Conservation (phyloP, 345 rosid genomes). For the Lepidium didymum region DNA sequence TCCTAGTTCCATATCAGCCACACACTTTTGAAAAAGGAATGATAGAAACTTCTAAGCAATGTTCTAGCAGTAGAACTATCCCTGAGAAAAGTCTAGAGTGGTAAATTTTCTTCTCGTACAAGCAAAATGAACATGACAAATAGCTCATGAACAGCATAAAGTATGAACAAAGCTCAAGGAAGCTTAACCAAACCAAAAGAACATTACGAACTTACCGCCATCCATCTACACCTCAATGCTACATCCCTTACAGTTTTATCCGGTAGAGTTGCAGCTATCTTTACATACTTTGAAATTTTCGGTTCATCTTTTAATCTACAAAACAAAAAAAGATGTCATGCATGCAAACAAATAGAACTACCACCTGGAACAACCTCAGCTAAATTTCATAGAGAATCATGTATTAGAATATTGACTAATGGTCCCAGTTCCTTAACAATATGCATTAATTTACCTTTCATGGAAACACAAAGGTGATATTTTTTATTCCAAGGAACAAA, state of each 20-base stretch:
- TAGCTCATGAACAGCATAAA: background rate
- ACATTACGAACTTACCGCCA: conserved; percentile 23
- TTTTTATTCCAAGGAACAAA: conserved; percentile 16
- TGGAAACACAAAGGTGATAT: conserved; percentile 13
- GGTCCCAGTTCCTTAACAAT: background rate
- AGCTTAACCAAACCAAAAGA: background rate
- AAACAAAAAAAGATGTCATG: background rate
- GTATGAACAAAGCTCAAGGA: background rate
- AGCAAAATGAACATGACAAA: background rate
- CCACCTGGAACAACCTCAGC: background rate
- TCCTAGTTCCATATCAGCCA: conserved; percentile 19
- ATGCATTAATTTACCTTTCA: background rate
- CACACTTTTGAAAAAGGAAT: conserved; percentile 1
- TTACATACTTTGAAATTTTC: conserved; percentile 70
- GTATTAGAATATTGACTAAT: background rate
- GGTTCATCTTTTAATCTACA: conserved; percentile 68
- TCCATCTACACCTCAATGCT: conserved; percentile 95
- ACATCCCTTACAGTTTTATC: conserved; percentile 96
- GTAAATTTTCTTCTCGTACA: background rate
- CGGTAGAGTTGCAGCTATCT: conserved; percentile 72
- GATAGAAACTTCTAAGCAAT: conserved; percentile 6
- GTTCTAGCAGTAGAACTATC: background rate
- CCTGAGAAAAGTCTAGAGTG: conserved; percentile 1
- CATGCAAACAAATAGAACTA: background rate
- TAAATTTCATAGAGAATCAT: background rate